Percentiles rank a stretch among this genome's conserved stretches.
phyloP scores from a whole-genome alignment of 1,139 yeast genomes.

The Kurtzmaniella quercitrusa region DNA sequence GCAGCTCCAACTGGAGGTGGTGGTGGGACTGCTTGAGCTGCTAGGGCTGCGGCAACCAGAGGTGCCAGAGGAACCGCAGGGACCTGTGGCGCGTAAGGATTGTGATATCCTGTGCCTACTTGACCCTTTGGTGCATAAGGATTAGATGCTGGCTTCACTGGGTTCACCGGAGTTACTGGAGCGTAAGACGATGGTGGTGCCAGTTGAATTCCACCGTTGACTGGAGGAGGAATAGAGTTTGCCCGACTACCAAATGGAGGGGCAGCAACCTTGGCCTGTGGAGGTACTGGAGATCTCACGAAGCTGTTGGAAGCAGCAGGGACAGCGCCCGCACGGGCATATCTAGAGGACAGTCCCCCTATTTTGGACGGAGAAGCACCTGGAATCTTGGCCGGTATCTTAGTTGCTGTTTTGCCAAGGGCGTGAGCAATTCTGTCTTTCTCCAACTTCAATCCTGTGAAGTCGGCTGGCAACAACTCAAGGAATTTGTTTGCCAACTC shows the following conservation, averaged over 20 bases:
- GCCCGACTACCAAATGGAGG: neutral
- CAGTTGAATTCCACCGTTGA: conserved; percentile 1
- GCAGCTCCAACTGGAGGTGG: conserved; percentile 38
- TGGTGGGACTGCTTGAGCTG: conserved; percentile 17
- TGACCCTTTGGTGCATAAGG: conserved; percentile 25
- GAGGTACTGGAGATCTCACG: conserved; percentile 11
- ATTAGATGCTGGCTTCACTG: conserved; percentile 14
- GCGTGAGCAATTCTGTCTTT: conserved; percentile 78
- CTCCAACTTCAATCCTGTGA: conserved; percentile 44
- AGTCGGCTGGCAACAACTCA: conserved; percentile 60
- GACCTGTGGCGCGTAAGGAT: conserved; percentile 16
- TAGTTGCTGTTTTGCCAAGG: conserved; percentile 13
- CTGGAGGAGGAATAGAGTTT: conserved; percentile 8
- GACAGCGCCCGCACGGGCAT: conserved; percentile 13
- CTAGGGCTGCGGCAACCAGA: conserved; percentile 4
- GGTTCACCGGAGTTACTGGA: conserved; percentile 13
- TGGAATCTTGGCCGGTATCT: conserved; percentile 5
- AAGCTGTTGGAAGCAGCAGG: conserved; percentile 11
- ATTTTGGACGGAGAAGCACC: conserved; percentile 6
- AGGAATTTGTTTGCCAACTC: conserved; percentile 75
- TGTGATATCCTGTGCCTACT: conserved; percentile 10
- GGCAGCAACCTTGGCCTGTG: conserved; percentile 1
- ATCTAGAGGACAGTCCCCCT: conserved; percentile 3
- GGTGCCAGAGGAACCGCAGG: conserved; percentile 7
- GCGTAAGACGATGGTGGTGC: conserved; percentile 9